Conservation (phyloP, 73 alveolate genomes). For the Loxodes magnus region DNA sequence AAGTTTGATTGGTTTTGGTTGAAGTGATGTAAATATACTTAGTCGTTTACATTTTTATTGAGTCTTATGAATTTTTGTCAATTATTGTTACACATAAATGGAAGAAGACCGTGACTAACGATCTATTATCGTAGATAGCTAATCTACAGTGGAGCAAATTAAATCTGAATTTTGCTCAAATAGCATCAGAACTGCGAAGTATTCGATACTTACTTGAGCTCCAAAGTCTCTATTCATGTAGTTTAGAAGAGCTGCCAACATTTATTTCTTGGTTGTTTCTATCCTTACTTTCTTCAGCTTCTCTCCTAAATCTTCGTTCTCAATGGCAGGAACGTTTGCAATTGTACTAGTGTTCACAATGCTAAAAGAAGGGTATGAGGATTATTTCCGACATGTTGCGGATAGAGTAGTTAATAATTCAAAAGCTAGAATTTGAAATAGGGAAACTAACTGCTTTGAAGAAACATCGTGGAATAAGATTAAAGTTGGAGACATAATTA, state of each 20-base stretch:
- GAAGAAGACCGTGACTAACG: too few species aligned
- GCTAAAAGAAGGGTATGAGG: conserved; percentile 27
- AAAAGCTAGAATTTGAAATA: conserved; percentile 9
- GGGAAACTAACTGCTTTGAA: conserved; percentile 4
- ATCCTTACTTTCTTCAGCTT: neutral
- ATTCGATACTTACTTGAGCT: conserved; percentile 56
- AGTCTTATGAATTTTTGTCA: too few species aligned
- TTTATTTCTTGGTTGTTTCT: conserved; percentile 45
- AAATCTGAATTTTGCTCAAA: conserved; percentile 14
- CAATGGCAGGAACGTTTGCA: conserved; percentile 28
- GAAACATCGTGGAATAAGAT: conserved; percentile 9
- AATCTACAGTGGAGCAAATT: too few species aligned
- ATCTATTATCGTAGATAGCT: too few species aligned
- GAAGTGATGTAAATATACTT: too few species aligned
- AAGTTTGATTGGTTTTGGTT: too few species aligned
- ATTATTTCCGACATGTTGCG: conserved; percentile 13
- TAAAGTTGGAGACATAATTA: conserved; percentile 23
- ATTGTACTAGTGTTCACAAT: conserved; percentile 25
- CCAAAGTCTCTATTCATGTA: conserved; percentile 60
- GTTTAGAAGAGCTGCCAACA: conserved; percentile 59
- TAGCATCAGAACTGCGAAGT: conserved; percentile 50
- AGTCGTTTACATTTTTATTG: too few species aligned
- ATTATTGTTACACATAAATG: too few species aligned
- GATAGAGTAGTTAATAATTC: conserved; percentile 19
- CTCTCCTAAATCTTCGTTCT: neutral